phyloP scores from a whole-genome alignment of 257 asterid species.

The Gentiana macrophylla region DNA sequence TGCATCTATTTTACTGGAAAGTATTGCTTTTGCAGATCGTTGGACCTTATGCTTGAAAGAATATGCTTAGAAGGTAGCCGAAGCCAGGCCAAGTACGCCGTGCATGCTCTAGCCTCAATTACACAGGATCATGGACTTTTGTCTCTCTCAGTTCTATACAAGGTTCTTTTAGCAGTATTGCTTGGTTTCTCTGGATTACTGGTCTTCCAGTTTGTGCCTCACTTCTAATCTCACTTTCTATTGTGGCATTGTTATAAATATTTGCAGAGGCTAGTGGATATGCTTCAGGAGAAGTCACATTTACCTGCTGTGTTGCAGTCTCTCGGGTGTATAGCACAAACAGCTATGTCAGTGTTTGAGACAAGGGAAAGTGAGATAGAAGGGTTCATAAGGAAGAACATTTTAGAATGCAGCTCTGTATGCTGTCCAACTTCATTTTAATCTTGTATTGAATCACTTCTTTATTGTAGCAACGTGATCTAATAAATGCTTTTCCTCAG shows the following conservation, averaged over 20 bases:
- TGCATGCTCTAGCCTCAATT: constrained; percentile 94
- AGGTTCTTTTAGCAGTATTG: constrained; percentile 32
- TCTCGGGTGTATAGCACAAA: constrained; percentile 96
- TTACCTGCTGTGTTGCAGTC: constrained; percentile 97
- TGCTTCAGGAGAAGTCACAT: constrained; percentile 85
- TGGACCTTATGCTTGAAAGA: constrained; percentile 96
- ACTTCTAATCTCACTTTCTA: constrained; percentile 4
- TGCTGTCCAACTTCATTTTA: constrained; percentile 18
- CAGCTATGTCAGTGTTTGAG: constrained; percentile 97
- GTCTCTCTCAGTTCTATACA: constrained; percentile 98
- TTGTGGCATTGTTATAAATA: constrained; percentile 8
- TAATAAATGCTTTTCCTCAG: constrained; percentile 36
- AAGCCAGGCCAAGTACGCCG: constrained; percentile 98
- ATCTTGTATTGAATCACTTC: neutral
- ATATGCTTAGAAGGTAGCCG: constrained; percentile 97
- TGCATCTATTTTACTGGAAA: constrained; percentile 14
- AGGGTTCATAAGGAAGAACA: constrained; percentile 61
- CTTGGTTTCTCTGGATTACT: constrained; percentile 10
- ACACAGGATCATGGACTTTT: constrained; percentile 98
- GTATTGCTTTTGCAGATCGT: constrained; percentile 44
- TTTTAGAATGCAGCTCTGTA: constrained; percentile 71
- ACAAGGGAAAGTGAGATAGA: constrained; percentile 89
- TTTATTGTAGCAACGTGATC: constrained; percentile 4
- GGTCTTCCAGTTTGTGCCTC: constrained; percentile 10
- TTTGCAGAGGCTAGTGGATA: constrained; percentile 84